Conservation (phyloP, 1,139 yeast genomes). For the Kodamaea sp. region DNA sequence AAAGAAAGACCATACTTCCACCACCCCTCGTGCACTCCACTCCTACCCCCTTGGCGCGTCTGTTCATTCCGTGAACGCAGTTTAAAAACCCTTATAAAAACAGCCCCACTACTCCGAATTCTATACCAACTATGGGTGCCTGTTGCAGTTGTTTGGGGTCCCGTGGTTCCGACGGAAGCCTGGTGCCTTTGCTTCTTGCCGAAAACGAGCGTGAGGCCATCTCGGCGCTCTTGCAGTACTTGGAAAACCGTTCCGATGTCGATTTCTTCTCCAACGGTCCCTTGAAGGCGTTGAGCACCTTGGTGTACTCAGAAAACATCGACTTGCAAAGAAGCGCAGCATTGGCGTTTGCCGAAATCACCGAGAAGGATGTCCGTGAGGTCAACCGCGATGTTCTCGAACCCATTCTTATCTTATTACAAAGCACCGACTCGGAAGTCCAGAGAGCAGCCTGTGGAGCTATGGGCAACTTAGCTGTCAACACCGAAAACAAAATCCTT, state of each 20-base stretch:
- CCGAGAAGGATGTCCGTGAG: constrained; percentile 91
- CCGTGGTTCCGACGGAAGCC: constrained; percentile 44
- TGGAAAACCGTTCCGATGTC: constrained; percentile 82
- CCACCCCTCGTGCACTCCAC: not conserved
- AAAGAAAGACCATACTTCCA: not conserved
- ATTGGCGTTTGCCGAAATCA: constrained; percentile 95
- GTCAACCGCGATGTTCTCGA: constrained; percentile 90
- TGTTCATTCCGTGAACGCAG: too few relatives aligned
- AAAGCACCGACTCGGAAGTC: constrained; percentile 87
- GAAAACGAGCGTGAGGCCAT: constrained; percentile 98
- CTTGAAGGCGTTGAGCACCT: constrained; percentile 82
- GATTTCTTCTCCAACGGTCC: constrained; percentile 94
- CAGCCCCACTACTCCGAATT: not conserved
- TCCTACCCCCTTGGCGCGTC: too few relatives aligned
- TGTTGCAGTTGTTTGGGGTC: constrained; percentile 62
- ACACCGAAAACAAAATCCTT: constrained; percentile 87
- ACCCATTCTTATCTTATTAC: constrained; percentile 85
- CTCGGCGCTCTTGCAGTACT: constrained; percentile 79
- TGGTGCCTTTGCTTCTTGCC: constrained; percentile 82
- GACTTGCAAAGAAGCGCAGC: constrained; percentile 98
- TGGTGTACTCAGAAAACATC: constrained; percentile 91
- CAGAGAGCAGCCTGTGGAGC: constrained; percentile 99
- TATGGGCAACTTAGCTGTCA: constrained; percentile 92
- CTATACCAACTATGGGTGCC: constrained; percentile 51
- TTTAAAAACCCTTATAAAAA: too few relatives aligned